Conservation (phyloP, 495 filamentous ascomycete species). For the Terfezia boudieri region DNA sequence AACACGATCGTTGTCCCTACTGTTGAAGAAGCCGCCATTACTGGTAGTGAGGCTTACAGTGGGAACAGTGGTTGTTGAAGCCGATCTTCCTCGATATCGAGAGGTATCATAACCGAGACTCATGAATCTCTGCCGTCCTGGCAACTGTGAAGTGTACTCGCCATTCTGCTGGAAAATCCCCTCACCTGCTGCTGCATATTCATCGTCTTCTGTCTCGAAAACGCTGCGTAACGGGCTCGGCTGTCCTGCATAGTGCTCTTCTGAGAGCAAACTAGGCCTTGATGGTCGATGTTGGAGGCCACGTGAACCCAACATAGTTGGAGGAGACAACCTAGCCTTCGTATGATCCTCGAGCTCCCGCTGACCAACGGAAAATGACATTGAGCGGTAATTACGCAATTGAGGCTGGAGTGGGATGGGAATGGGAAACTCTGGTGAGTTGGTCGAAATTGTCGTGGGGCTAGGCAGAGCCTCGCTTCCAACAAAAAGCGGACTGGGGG, state of each 20-base stretch:
- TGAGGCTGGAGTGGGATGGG: slow-evolving; percentile 79
- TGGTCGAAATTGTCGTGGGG: slow-evolving; percentile 29
- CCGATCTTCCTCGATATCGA: slow-evolving; percentile 39
- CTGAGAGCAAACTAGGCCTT: slow-evolving; percentile 51
- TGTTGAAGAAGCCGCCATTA: slow-evolving; percentile 3
- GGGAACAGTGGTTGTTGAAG: slow-evolving; percentile 26
- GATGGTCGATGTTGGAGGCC: slow-evolving; percentile 63
- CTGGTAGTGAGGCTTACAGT: slow-evolving; percentile 7
- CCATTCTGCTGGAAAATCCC: slow-evolving; percentile 11
- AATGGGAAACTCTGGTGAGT: slow-evolving; percentile 55
- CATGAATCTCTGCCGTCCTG: slow-evolving; percentile 8
- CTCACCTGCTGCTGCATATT: slow-evolving; percentile 23
- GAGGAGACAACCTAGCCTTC: slow-evolving; percentile 26
- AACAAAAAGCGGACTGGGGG: slow-evolving; percentile 17
- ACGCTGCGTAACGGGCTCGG: slow-evolving; percentile 17
- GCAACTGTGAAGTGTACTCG: slow-evolving; percentile 1
- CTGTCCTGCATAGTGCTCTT: slow-evolving; percentile 16
- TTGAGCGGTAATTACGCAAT: slow-evolving; percentile 77
- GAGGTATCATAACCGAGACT: slow-evolving; percentile 27
- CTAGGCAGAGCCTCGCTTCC: slow-evolving; percentile 31
- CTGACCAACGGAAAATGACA: slow-evolving; percentile 93
- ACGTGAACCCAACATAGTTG: slow-evolving; percentile 31
- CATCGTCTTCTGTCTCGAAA: slow-evolving; percentile 38
- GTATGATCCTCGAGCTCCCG: slow-evolving; percentile 43
- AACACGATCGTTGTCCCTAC: slow-evolving; percentile 12